These are phyloP conservation scores for Botryotinia narcissicola DNA, from an alignment of 2,329 filamentous ascomycete species.

Conservation along the genomic window DNA sequence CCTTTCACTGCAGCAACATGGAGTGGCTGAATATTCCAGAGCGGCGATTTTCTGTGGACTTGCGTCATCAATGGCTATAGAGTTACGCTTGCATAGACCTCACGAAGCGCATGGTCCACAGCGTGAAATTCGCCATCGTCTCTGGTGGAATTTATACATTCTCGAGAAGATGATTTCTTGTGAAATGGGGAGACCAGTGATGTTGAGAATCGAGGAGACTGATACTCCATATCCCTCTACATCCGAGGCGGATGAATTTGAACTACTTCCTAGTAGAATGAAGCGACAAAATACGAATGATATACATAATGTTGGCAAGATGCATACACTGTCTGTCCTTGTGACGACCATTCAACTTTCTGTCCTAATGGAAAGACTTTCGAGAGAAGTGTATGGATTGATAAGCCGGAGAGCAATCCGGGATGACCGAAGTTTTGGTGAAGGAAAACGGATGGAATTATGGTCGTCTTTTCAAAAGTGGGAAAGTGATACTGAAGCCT, in stretches of 20 bases:
- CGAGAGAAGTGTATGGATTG: slow-evolving; percentile 34
- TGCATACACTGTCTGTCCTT: slow-evolving; percentile 35
- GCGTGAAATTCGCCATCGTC: slow-evolving; percentile 32
- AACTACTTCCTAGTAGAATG: slow-evolving; percentile 31
- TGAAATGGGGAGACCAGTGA: slow-evolving; percentile 35
- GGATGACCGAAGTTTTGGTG: slow-evolving; percentile 30
- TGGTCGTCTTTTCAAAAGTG: slow-evolving; percentile 32
- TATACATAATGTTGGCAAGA: slow-evolving; percentile 28
- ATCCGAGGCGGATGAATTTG: slow-evolving; percentile 37
- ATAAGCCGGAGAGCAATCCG: slow-evolving; percentile 33
- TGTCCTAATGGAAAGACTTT: slow-evolving; percentile 32
- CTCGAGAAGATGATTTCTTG: slow-evolving; percentile 37
- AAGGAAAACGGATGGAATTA: slow-evolving; percentile 31
- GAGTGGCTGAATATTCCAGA: slow-evolving; percentile 36
- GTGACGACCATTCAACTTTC: slow-evolving; percentile 32
- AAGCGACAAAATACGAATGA: slow-evolving; percentile 16
- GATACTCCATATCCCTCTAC: slow-evolving; percentile 35
- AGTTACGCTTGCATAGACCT: slow-evolving; percentile 33
- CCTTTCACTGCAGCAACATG: slow-evolving; percentile 35
- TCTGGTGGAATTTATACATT: slow-evolving; percentile 39
- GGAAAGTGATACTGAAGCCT: slow-evolving; percentile 32
- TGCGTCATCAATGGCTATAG: slow-evolving; percentile 36
- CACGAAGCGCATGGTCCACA: slow-evolving; percentile 30
- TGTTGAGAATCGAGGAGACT: slow-evolving; percentile 33
- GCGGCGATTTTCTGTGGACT: slow-evolving; percentile 34